phyloP scores from a whole-genome alignment of 768 basidiomycete species.

The Terana coerulea region DNA sequence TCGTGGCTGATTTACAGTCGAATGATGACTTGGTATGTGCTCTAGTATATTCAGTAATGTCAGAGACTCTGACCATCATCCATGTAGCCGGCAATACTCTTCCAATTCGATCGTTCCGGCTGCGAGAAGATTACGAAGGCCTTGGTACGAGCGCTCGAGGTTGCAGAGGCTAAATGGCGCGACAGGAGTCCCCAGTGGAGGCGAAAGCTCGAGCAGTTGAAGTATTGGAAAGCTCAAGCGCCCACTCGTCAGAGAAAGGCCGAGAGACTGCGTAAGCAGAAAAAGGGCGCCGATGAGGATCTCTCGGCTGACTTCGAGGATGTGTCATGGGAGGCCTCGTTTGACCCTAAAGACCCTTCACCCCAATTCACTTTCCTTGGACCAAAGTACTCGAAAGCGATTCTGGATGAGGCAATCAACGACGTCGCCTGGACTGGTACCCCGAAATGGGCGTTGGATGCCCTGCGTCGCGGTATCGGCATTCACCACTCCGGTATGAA shows the following conservation, averaged over 20 bases:
- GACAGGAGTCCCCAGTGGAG: conserved; percentile 43
- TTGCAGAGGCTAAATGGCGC: conserved; percentile 50
- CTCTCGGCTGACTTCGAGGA: conserved; percentile 19
- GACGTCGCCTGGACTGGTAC: conserved; percentile 32
- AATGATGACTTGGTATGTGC: conserved; percentile 50
- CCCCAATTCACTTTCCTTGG: conserved; percentile 60
- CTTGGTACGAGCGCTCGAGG: conserved; percentile 34
- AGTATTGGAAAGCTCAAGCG: conserved; percentile 42
- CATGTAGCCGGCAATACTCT: conserved; percentile 59
- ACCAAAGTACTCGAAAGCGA: conserved; percentile 33
- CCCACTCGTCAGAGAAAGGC: conserved; percentile 47
- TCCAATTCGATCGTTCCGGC: conserved; percentile 57
- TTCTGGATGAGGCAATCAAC: conserved; percentile 46
- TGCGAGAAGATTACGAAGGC: conserved; percentile 51
- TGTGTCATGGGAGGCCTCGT: conserved; percentile 47
- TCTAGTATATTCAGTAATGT: background rate
- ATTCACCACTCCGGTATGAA: conserved; percentile 73
- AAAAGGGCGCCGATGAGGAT: conserved; percentile 28
- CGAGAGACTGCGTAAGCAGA: conserved; percentile 38
- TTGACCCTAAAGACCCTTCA: conserved; percentile 55
- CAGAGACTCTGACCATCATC: background rate
- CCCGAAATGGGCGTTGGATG: conserved; percentile 42
- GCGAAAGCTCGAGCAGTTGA: conserved; percentile 46
- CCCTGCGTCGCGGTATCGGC: conserved; percentile 57
- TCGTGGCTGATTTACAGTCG: conserved; percentile 56